These are phyloP conservation scores for Rhizophagus prolifer DNA, from an alignment of 192 early-diverging fungal genomes.

Conservation along the genomic window DNA sequence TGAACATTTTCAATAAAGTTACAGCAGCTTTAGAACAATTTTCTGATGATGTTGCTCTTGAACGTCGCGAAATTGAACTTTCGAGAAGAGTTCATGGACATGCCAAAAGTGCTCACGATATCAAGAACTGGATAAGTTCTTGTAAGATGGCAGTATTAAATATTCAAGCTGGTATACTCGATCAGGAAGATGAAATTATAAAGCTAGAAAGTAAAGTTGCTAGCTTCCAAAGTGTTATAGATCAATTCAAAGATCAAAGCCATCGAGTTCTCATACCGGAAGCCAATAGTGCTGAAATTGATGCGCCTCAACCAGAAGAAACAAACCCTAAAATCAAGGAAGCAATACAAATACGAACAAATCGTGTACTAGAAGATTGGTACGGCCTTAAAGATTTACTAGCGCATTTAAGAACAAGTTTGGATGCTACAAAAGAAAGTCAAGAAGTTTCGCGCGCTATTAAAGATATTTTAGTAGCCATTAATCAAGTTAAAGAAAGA, in stretches of 20 bases:
- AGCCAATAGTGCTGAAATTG: constrained; percentile 11
- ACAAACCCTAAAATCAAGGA: constrained; percentile 25
- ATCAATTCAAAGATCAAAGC: constrained; percentile 12
- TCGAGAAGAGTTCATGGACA: constrained; percentile 39
- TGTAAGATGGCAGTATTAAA: constrained; percentile 29
- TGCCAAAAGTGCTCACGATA: constrained; percentile 41
- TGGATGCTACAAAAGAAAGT: constrained; percentile 24
- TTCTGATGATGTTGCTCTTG: constrained; percentile 6
- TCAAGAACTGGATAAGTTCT: constrained; percentile 40
- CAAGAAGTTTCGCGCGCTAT: constrained; percentile 26
- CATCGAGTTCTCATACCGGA: constrained; percentile 4
- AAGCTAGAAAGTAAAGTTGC: constrained; percentile 15
- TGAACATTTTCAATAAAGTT: constrained; percentile 21
- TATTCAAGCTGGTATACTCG: constrained; percentile 14
- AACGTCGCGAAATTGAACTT: constrained; percentile 30
- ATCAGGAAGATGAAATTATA: constrained; percentile 21
- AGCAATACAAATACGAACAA: constrained; percentile 30
- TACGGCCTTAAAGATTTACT: constrained; percentile 32
- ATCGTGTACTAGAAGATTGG: constrained; percentile 37
- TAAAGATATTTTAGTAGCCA: constrained; percentile 24
- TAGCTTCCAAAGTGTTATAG: constrained; percentile 11
- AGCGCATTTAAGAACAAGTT: constrained; percentile 5
- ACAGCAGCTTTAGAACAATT: constrained; percentile 18
- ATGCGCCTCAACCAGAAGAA: constrained; percentile 18
- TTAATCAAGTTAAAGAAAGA: constrained; percentile 28